These are phyloP conservation scores for Chionographis japonica DNA, from an alignment of 106 monocot genomes.

Conservation along the genomic window DNA sequence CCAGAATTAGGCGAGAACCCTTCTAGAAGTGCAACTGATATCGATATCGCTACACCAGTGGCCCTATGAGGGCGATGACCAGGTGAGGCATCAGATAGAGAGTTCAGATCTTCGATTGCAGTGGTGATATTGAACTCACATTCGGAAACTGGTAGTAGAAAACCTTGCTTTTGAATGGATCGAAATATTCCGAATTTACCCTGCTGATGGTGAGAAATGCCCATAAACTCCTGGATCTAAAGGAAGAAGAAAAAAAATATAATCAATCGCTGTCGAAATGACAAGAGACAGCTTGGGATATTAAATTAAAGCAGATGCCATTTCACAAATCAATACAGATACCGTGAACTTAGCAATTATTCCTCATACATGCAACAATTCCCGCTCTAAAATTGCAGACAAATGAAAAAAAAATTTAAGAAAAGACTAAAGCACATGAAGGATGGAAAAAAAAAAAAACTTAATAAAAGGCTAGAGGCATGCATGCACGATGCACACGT, in stretches of 20 bases:
- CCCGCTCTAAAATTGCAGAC: no score
- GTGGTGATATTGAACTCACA: conserved; percentile 86
- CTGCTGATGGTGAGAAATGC: conserved; percentile 29
- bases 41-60: conserved; percentile 79
- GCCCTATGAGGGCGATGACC: conserved; percentile 62
- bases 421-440: no score
- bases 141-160: conserved; percentile 70
- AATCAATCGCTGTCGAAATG: not conserved
- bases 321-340: no score
- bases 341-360: not conserved
- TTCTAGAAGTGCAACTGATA: conserved; percentile 73
- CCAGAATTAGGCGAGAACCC: conserved; percentile 40
- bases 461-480: no score
- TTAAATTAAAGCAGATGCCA: not conserved
- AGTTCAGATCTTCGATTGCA: conserved; percentile 67
- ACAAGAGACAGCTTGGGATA: no score
- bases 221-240: conserved; percentile 69
- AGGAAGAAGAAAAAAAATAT: conserved; percentile 1
- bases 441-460: no score
- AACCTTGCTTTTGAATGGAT: conserved; percentile 45
- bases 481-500: no score
- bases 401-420: no score
- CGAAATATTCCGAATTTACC: conserved; percentile 25
- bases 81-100: conserved; percentile 20
- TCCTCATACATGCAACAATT: no score